Percentiles rank a stretch among this genome's conserved stretches.
These are phyloP conservation scores for Orbilia blumenaviensis DNA, from an alignment of 2,329 filamentous ascomycete species.

Conservation along the genomic window DNA sequence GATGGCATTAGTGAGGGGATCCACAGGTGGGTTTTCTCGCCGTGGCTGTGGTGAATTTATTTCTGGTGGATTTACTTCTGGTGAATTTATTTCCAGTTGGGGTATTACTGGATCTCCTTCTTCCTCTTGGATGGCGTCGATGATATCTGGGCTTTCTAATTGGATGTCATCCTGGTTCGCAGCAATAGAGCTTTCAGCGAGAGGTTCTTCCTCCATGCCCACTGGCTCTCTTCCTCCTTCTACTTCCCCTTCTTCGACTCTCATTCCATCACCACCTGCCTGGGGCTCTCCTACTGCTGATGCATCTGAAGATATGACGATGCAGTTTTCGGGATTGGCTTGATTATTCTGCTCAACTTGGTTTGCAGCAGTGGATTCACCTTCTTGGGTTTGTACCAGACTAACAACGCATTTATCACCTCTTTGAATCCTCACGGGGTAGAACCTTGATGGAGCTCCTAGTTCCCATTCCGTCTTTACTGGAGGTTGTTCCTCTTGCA, in stretches of 20 bases:
- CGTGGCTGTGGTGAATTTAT: too few species aligned
- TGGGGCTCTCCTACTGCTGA: neutral
- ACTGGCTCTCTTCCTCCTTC: neutral
- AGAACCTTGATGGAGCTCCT: neutral
- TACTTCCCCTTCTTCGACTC: neutral
- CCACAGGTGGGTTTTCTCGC: too few species aligned
- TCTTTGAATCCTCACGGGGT: neutral
- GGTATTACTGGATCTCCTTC: neutral
- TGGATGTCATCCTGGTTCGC: neutral
- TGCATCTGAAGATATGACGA: neutral
- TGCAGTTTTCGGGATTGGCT: neutral
- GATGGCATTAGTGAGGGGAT: neutral
- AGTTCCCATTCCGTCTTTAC: neutral
- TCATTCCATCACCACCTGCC: neutral
- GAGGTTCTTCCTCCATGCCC: too few species aligned
- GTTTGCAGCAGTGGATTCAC: neutral
- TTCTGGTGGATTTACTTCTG: too few species aligned
- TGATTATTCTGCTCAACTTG: neutral
- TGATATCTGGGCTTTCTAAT: neutral
- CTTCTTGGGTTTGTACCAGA: neutral
- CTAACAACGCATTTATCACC: neutral
- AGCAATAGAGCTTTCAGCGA: too few species aligned
- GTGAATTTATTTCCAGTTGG: neutral
- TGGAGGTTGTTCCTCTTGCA: neutral
- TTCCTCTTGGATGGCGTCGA: neutral